Percentiles rank a stretch among this genome's conserved stretches.
These are phyloP conservation scores for Jasminum sambac DNA, from an alignment of 257 asterid genomes.

Conservation along the genomic window DNA sequence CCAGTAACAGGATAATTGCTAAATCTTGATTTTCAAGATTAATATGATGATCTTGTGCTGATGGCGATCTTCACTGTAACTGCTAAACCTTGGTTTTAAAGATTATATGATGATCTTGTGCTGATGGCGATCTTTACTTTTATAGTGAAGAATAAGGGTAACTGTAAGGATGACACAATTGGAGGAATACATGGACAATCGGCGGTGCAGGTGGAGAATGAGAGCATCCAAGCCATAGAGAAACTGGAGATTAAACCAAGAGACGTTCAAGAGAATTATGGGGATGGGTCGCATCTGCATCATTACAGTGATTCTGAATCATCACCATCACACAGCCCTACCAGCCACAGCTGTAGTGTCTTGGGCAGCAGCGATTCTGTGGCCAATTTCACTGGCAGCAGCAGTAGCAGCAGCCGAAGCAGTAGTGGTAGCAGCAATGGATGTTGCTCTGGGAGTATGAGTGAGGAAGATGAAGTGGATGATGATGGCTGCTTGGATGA, in stretches of 20 bases:
- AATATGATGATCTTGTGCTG: too few relatives aligned
- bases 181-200: slow-evolving; percentile 29
- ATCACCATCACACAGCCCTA: slow-evolving; percentile 64
- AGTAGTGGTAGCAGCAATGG: slow-evolving; percentile 64
- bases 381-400: slow-evolving; percentile 61
- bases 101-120: slow-evolving; percentile 15
- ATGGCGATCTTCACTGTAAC: too few relatives aligned
- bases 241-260: slow-evolving; percentile 60
- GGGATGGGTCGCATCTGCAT: slow-evolving; percentile 36
- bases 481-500: slow-evolving; percentile 81
- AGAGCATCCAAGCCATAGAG: slow-evolving; percentile 30
- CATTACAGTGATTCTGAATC: slow-evolving; percentile 60
- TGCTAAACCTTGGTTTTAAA: not conserved
- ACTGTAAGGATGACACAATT: slow-evolving; percentile 52
- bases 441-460: slow-evolving; percentile 57
- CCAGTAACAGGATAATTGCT: too few relatives aligned
- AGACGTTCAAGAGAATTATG: slow-evolving; percentile 45
- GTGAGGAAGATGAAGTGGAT: slow-evolving; percentile 64
- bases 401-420: slow-evolving; percentile 50
- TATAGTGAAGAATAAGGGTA: slow-evolving; percentile 68
- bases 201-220: slow-evolving; percentile 28
- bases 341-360: slow-evolving; percentile 63
- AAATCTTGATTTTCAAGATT: too few relatives aligned
- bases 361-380: slow-evolving; percentile 58
- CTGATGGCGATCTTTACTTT: slow-evolving; percentile 14